phyloP scores from a whole-genome alignment of 176 grass and related monocot genomes.

The Oropetium thomaeum region DNA sequence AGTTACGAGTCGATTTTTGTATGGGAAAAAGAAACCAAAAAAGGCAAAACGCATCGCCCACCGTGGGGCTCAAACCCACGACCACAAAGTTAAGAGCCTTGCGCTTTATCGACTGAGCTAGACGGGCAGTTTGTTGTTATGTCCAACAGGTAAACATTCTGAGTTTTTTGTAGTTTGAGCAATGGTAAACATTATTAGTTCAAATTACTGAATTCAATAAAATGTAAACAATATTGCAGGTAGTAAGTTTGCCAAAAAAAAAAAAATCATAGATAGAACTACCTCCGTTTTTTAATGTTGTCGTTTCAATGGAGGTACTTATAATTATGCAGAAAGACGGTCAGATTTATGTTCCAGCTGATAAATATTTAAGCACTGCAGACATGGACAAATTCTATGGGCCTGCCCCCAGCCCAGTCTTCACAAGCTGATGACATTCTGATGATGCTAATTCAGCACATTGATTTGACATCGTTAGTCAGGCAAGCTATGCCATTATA shows the following conservation, averaged over 20 bases:
- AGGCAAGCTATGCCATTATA: background rate
- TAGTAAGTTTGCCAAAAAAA: too few relatives aligned
- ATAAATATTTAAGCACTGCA: background rate
- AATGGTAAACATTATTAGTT: too few relatives aligned
- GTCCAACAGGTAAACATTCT: too few relatives aligned
- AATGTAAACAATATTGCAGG: too few relatives aligned
- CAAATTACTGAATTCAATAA: too few relatives aligned
- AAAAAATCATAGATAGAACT: too few relatives aligned
- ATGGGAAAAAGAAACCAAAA: background rate
- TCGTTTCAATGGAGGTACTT: too few relatives aligned
- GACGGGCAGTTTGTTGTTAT: background rate
- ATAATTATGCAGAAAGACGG: background rate
- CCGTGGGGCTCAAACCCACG: constrained; percentile 68
- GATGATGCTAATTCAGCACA: background rate
- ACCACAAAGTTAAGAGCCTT: constrained; percentile 57
- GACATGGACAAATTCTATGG: background rate
- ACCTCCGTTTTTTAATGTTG: too few relatives aligned
- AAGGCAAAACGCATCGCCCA: constrained; percentile 8
- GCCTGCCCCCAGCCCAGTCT: background rate
- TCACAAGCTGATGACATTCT: background rate
- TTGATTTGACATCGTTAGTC: background rate
- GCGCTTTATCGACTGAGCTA: constrained; percentile 32
- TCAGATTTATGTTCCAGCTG: constrained; percentile 5
- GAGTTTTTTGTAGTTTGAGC: too few relatives aligned
- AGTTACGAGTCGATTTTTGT: too few relatives aligned